phyloP scores from a whole-genome alignment of 2,329 filamentous ascomycete species.

The Pseudonectria foliicola region DNA sequence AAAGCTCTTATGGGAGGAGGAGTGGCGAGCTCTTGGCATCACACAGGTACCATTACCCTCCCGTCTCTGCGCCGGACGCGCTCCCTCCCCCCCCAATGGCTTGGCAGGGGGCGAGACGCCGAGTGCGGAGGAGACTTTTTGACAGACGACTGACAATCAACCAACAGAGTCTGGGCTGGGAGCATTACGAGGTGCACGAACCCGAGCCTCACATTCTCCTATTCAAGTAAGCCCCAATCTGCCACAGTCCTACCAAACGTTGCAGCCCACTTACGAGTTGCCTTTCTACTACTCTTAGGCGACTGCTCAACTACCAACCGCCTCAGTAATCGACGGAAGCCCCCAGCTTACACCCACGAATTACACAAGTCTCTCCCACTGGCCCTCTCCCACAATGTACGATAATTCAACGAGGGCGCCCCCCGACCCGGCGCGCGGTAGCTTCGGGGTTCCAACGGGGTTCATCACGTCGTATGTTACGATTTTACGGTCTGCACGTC shows the following conservation, averaged over 20 bases:
- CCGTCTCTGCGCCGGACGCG: constrained; percentile 1
- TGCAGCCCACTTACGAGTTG: constrained; percentile 1
- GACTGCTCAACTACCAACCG: constrained; percentile 77
- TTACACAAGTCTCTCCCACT: neutral
- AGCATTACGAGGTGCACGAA: constrained; percentile 98
- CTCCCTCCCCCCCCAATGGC: too few species aligned
- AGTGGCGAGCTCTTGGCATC: constrained; percentile 95
- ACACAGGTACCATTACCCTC: constrained; percentile 63
- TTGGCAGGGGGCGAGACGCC: too few species aligned
- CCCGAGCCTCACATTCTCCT: constrained; percentile 96
- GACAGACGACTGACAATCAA: constrained; percentile 2
- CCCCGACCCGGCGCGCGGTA: constrained; percentile 13
- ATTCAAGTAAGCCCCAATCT: constrained; percentile 73
- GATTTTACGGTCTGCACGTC: constrained; percentile 23
- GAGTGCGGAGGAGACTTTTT: too few species aligned
- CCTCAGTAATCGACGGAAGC: constrained; percentile 40
- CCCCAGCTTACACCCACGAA: neutral
- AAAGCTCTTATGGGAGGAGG: constrained; percentile 96
- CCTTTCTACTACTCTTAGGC: constrained; percentile 40
- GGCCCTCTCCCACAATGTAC: constrained; percentile 14
- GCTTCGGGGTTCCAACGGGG: constrained; percentile 9
- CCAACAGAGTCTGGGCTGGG: constrained; percentile 87
- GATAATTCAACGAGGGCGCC: constrained; percentile 13
- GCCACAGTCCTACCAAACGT: neutral
- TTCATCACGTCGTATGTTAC: constrained; percentile 16